Base-by-base conservation (phyloP, 2,329 filamentous ascomycete species). In the Exophiala spinifera region DNA sequence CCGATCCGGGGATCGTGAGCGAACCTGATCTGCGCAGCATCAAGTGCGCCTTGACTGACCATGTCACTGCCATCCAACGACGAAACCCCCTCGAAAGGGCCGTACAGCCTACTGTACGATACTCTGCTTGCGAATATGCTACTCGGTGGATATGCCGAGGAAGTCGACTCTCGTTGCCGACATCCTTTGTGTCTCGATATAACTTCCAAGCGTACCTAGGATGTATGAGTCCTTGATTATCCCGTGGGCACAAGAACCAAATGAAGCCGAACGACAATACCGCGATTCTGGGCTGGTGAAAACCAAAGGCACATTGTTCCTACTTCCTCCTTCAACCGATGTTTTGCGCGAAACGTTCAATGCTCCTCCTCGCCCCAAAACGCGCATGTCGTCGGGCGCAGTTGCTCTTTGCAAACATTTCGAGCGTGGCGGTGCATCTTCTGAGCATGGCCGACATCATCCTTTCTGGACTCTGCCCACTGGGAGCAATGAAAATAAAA, bases 401-500 rank as follows among this genome's bases (percentile, higher is more conserved):
- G 57, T 62, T 11, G 62, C 62, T 1, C 59, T 64, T n/a, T 63
- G 61, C 46, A 64, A 64, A 45, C 62, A 64, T 46, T 63, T 64
- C 44, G 62, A 64, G 44, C 59, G 62, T 15, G 55, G 61, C 10
- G 57, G 53, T 17, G 49, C 57, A 11, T 60, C 58, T 1, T 56
- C 57, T 13, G 59, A 64, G 44, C 60, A 61, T 51, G 57, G 56
- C 15, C 47, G 49, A 13, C 44, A 40, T 2, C 62, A 64, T 49
- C 59, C 61, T 6, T 64, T 61, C 49, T 64, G 62, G 62, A 51
- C 59, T 6, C 11, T 59, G 28, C 62, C 62, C 1, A 45, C 19
- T 28, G 62, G 62, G 1, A 63, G 61, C 49, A 64, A 63, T 48
- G 62, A 64, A 21, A 59, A 62, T 17, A 64, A 64, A 46, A 61